phyloP scores from a whole-genome alignment of 176 grass and related monocot genomes.

The Luzula sylvatica region DNA sequence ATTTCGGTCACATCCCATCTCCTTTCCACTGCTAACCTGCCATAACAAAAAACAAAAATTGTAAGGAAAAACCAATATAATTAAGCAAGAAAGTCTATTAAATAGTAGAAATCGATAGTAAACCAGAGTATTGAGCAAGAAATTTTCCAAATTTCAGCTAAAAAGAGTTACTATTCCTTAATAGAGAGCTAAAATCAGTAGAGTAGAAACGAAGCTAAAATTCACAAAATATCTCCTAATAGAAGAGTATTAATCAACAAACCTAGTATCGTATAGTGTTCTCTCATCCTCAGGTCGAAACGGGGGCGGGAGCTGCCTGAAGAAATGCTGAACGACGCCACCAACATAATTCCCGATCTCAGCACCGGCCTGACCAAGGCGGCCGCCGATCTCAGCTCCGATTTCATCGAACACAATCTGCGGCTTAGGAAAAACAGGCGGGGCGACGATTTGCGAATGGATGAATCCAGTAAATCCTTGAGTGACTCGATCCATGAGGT shows the following conservation, averaged over 20 bases:
- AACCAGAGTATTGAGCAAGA: too few species aligned
- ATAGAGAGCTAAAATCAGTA: too few species aligned
- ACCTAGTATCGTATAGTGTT: slow-evolving; percentile 10
- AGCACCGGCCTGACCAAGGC: slow-evolving; percentile 67
- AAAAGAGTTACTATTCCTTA: too few species aligned
- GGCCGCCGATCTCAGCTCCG: slow-evolving; percentile 64
- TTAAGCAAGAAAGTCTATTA: too few species aligned
- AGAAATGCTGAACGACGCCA: slow-evolving; percentile 69
- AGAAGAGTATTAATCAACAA: background rate
- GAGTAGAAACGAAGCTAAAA: too few species aligned
- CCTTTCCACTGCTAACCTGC: slow-evolving; percentile 11
- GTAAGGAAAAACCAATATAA: too few species aligned
- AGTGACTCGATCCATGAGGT: slow-evolving; percentile 66
- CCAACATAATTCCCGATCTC: slow-evolving; percentile 60
- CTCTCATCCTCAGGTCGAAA: slow-evolving; percentile 46
- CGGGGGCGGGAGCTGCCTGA: slow-evolving; percentile 36
- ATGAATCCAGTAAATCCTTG: slow-evolving; percentile 80
- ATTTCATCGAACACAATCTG: slow-evolving; percentile 62
- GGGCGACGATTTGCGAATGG: slow-evolving; percentile 48
- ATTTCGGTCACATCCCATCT: slow-evolving; percentile 22
- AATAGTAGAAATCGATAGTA: too few species aligned
- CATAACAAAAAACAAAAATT: background rate
- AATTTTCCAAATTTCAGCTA: too few species aligned
- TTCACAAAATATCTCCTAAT: background rate
- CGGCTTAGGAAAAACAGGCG: slow-evolving; percentile 36